Evolutionary conservation across 208 protist species (phyloP), one percentile per base, ranked within the genome.

Genomic region (Wallacemonas sp.): DNA sequence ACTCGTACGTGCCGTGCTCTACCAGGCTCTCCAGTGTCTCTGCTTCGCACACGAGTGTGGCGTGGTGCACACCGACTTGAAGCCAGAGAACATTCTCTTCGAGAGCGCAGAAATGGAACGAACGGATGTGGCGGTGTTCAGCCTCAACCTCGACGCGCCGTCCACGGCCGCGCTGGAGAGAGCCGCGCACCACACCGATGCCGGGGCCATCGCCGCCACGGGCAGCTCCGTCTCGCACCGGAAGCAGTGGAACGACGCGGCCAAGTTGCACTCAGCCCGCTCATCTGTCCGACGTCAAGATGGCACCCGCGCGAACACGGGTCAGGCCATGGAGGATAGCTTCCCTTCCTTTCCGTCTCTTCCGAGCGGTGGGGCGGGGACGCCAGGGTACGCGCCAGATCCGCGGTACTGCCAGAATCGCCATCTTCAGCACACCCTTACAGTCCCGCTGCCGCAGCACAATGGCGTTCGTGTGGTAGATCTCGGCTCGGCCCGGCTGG

Each of bases 41-140:
- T 55, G 77, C 26, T 88, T 86, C 62, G 79, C 77, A 12, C 85
- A 92, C 61, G 55, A 46, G 12, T 72, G 79, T 54, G 85, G 85
- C 17, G 72, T 92, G 47, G 79, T 86, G 41, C 88, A 95, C 76
- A 92, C 85, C 17, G 88, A 95, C 66, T 75, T 95, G 27, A 95
- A 95, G 64, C 89, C 89, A 0, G 83, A 95, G 66, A 95, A 95
- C 64, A 67, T 95, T 15, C 77, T 95, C 38, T 88, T 95, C 59
- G 84, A 95, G 58, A 83, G 73, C 27, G 76, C 51, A 15, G 72
- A 82, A 14, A 72, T 68, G 3, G 14, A 14, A 2, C 58, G 14
- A 44, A 66, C 30, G 45, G 34, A 47, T 1, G 38, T 55, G 47
- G 24, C 47, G 5, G 47, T 55, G 21, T 55, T 55, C n/a, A 9